Conservation (phyloP, 208 protist genomes). For the Leishmania turanica region DNA sequence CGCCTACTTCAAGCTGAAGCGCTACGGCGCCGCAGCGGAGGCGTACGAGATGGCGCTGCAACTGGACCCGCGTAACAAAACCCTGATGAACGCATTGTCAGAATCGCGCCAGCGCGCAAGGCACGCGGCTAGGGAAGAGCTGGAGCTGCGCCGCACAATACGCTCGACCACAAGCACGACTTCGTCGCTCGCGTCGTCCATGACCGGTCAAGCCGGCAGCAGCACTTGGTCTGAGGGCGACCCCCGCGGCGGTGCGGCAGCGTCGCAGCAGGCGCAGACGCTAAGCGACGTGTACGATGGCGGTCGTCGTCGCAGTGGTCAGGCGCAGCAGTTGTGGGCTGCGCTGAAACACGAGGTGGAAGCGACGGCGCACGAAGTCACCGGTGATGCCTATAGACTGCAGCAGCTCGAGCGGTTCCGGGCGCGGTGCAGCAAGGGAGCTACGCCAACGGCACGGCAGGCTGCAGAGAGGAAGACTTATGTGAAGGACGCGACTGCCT, state of each 20-base stretch:
- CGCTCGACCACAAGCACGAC: constrained; percentile 9
- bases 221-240: background rate
- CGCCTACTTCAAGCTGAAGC: constrained; percentile 81
- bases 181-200: constrained; percentile 14
- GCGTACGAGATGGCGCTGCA: constrained; percentile 89
- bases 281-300: background rate
- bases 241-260: background rate
- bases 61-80: constrained; percentile 78
- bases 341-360: constrained; percentile 71
- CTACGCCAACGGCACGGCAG: background rate
- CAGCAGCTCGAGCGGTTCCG: constrained; percentile 71
- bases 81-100: constrained; percentile 51
- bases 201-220: background rate
- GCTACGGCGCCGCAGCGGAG: constrained; percentile 89
- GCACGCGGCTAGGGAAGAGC: constrained; percentile 20
- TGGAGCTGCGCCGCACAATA: constrained; percentile 28
- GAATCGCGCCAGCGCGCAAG: constrained; percentile 58
- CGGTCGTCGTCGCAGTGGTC: constrained; percentile 15
- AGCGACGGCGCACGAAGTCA: constrained; percentile 46
- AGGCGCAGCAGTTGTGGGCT: constrained; percentile 56
- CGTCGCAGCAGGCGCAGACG: background rate
- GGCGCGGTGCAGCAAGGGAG: constrained; percentile 5
- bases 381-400: constrained; percentile 74
- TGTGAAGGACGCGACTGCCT: too few relatives aligned
- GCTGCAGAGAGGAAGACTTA: background rate